Evolutionary conservation across 345 rosid genomes (phyloP).

Genomic region (Melaleuca quinquenervia): DNA sequence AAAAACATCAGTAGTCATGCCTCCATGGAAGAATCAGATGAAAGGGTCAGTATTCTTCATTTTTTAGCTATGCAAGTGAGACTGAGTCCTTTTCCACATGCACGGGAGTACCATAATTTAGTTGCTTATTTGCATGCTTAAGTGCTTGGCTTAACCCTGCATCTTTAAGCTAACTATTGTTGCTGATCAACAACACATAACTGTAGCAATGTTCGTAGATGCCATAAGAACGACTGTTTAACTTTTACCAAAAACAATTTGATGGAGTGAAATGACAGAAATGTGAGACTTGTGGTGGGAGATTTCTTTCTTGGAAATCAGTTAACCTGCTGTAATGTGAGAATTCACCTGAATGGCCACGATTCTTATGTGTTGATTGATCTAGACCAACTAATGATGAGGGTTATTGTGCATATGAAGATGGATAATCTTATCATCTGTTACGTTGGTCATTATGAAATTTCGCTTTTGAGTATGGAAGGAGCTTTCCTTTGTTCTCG

Average conservation of each 20-base stretch:
- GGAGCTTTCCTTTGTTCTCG: background rate
- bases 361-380: background rate
- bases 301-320: background rate
- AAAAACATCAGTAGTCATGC: constrained; percentile 27
- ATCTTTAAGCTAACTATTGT: background rate
- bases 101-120: background rate
- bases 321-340: background rate
- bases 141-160: background rate
- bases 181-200: background rate
- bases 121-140: background rate
- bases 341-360: background rate
- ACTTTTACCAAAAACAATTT: background rate
- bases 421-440: background rate
- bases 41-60: constrained; percentile 35
- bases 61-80: background rate
- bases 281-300: background rate
- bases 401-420: background rate
- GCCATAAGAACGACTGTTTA: background rate
- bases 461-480: background rate
- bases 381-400: background rate
- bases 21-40: constrained; percentile 15
- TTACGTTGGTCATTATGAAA: background rate
- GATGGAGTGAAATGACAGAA: background rate
- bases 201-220: background rate
- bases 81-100: background rate